A percentile compares a stretch with the other conserved stretches of the same genome.
Conservation (phyloP, 2,329 filamentous ascomycete genomes). For the Zasmidium cellare region DNA sequence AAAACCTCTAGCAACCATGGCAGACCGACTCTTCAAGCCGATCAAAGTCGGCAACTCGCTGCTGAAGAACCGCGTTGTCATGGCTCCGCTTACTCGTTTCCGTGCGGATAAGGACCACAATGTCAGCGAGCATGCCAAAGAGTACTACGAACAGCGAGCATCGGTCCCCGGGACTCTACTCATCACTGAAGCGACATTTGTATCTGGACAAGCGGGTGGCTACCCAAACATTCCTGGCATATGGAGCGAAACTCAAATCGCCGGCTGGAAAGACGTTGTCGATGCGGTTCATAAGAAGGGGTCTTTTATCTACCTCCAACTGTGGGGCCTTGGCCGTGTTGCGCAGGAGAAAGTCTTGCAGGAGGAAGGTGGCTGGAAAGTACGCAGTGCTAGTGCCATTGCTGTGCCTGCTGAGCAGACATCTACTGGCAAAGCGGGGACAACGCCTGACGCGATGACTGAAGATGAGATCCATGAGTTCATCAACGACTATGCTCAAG, state of each 20-base stretch:
- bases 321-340: constrained; percentile 62
- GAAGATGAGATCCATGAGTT: constrained; percentile 26
- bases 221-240: constrained; percentile 59
- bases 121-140: constrained; percentile 35
- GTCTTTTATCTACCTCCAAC: constrained; percentile 61
- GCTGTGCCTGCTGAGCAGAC: constrained; percentile 32
- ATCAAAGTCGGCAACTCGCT: constrained; percentile 43
- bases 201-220: constrained; percentile 48
- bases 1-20: no score
- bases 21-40: constrained; percentile 39
- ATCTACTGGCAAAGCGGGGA: not conserved
- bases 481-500: constrained; percentile 39
- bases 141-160: constrained; percentile 58
- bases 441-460: constrained; percentile 36
- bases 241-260: constrained; percentile 57
- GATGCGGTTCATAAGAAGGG: constrained; percentile 64
- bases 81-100: constrained; percentile 59
- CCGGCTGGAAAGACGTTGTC: constrained; percentile 61
- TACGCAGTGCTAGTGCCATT: constrained; percentile 35
- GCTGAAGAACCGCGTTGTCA: constrained; percentile 51
- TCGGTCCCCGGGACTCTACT: constrained; percentile 56
- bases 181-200: constrained; percentile 60
- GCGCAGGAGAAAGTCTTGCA: constrained; percentile 42
- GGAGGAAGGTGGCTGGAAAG: constrained; percentile 30
- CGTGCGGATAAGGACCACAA: constrained; percentile 45